Base-by-base conservation (phyloP, 495 filamentous ascomycete species). In the Talaromyces liani region DNA sequence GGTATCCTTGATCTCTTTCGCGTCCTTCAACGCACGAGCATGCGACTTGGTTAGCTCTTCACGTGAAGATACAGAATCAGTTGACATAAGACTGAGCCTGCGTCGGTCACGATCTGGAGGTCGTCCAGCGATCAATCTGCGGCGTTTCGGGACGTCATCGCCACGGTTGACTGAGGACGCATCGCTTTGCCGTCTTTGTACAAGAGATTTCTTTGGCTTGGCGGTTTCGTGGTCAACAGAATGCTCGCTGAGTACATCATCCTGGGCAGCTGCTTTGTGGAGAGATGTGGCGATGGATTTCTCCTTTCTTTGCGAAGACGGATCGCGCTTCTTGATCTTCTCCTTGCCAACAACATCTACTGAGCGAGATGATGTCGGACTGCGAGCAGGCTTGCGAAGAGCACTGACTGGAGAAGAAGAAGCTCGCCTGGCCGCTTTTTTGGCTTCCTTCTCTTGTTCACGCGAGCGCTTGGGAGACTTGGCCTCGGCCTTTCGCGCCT, bases 401-500 rank as follows among this genome's bases (percentile, higher is more conserved):
- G 67, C 78, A 69, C 62, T 75, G 67, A 63, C 82, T 66, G 76
- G 85, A 73, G 66, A 86, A 71, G 63, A 75, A 0, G 78, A 77
- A 6, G 84, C 82, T 63, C 78, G 73, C 64, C 80, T 81, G 31
- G 70, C 75, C 7, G 70, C 62, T 53, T 80, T 77, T 66, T 79
- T 80, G 29, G 77, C 73, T n/a, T 83, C 79, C 49, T 75, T 77
- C 29, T 87, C 84, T 62, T 82, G 76, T 4, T 84, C 82, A 24
- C 84, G 84, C 16, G 84, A 80, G 54, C 84, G 82, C 31, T 82
- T 81, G 6, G 87, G 86, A 18, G 85, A 87, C 24, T 79, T 72
- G 66, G 68, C 55, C 6, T 75, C 71, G 18, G 70, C 67, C 47
- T 77, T 81, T 31, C 76, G 73, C 18, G 66, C 69, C 61, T 80